A percentile compares a stretch with the other conserved stretches of the same genome.
Evolutionary conservation across 495 filamentous ascomycete genomes (phyloP).

Genomic region (Eremomyces bilateralis): DNA sequence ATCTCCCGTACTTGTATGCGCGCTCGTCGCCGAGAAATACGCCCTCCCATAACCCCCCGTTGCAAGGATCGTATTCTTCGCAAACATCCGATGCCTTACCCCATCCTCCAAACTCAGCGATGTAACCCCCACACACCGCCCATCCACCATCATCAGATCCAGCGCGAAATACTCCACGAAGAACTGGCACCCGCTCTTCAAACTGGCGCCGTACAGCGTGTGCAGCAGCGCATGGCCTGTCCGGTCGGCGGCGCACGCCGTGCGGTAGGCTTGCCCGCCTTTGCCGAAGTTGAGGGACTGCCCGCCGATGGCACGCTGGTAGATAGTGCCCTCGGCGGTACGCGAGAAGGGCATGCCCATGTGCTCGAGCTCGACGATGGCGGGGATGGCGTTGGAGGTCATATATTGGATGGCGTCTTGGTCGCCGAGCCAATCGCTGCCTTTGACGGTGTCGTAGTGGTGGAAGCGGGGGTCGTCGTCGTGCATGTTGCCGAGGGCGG

Average conservation of each 20-base stretch:
- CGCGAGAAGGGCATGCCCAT: conserved; percentile 96
- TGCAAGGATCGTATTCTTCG: conserved; percentile 88
- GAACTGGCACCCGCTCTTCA: conserved; percentile 94
- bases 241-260: conserved; percentile 85
- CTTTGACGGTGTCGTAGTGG: conserved; percentile 99
- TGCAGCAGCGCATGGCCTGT: conserved; percentile 94
- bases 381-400: conserved; percentile 81
- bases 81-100: conserved; percentile 86
- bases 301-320: conserved; percentile 96
- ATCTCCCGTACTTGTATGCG: conserved; percentile 96
- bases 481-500: conserved; percentile 87
- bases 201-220: conserved; percentile 93
- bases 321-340: conserved; percentile 92
- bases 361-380: conserved; percentile 87
- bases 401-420: conserved; percentile 99
- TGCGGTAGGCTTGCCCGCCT: conserved; percentile 92
- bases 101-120: conserved; percentile 98
- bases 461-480: conserved; percentile 98
- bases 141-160: conserved; percentile 91
- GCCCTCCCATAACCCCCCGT: conserved; percentile 95
- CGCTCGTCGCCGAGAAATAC: conserved; percentile 95
- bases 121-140: conserved; percentile 86
- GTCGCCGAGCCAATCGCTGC: conserved; percentile 96
- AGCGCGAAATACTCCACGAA: conserved; percentile 98
- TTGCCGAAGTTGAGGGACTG: conserved; percentile 88